phyloP scores from a whole-genome alignment of 2,329 filamentous ascomycete genomes.

The Pyrenophora tritici-repentis region DNA sequence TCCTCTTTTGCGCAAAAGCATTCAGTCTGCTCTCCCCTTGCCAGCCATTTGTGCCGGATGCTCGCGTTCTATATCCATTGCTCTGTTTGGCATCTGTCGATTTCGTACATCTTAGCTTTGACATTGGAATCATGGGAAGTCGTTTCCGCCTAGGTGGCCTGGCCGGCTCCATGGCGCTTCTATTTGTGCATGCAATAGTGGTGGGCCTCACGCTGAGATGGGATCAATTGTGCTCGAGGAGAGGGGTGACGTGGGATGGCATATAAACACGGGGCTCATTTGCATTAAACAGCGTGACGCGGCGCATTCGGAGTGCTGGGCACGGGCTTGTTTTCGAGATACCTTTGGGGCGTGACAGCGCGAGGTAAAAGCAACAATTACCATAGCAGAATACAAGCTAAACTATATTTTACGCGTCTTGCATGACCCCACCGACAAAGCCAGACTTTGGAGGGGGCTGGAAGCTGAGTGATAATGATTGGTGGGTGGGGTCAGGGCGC shows the following conservation, averaged over 20 bases:
- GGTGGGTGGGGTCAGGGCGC: constrained; percentile 19
- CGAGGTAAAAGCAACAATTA: constrained; percentile 4
- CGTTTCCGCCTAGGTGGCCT: constrained; percentile 38
- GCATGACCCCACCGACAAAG: too few species aligned
- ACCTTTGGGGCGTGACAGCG: constrained; percentile 6
- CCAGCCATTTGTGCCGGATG: constrained; percentile 70
- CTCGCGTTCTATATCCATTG: constrained; percentile 69
- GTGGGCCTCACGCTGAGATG: constrained; percentile 46
- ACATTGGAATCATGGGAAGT: constrained; percentile 18
- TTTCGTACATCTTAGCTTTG: constrained; percentile 44
- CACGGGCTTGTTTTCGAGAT: constrained; percentile 9
- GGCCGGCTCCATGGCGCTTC: constrained; percentile 50
- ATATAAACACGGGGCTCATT: constrained; percentile 4
- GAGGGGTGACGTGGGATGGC: constrained; percentile 25
- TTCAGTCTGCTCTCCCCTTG: constrained; percentile 69
- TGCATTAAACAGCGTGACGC: not conserved
- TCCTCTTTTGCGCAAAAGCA: constrained; percentile 72
- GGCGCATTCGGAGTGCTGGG: not conserved
- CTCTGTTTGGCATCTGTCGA: constrained; percentile 72
- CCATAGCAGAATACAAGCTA: not conserved
- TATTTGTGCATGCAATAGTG: constrained; percentile 55
- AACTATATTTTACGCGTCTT: too few species aligned
- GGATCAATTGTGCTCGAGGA: constrained; percentile 42
- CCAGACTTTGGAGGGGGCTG: constrained; percentile 1
- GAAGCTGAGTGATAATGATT: constrained; percentile 16